Evolutionary conservation across 1,139 yeast genomes (phyloP).

Genomic region (Saccharomyces hybrid): DNA sequence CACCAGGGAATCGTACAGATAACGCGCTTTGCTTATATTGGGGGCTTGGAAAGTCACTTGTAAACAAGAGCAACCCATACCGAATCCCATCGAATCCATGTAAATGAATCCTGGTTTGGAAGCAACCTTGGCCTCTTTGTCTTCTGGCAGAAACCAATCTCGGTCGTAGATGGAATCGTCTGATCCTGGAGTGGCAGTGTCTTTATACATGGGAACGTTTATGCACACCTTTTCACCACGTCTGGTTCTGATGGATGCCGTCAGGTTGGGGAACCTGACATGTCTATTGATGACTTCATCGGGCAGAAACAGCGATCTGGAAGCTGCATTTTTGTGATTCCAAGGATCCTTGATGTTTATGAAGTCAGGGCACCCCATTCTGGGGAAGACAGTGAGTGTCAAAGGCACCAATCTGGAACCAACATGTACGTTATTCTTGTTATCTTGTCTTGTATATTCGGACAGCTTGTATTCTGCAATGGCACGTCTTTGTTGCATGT

Average conservation of each 20-base stretch:
- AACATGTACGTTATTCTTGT: conserved; percentile 33
- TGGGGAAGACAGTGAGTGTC: conserved; percentile 76
- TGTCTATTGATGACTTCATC: conserved; percentile 94
- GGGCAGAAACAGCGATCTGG: conserved; percentile 82
- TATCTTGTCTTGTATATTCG: conserved; percentile 15
- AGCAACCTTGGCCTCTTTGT: conserved; percentile 62
- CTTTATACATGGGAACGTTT: conserved; percentile 79
- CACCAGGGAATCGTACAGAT: conserved; percentile 76
- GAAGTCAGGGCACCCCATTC: conserved; percentile 74
- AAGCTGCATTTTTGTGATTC: conserved; percentile 42
- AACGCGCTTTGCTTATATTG: conserved; percentile 63
- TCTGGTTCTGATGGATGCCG: conserved; percentile 85
- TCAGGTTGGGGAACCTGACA: conserved; percentile 88
- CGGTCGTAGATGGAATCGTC: conserved; percentile 63
- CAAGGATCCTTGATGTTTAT: conserved; percentile 62
- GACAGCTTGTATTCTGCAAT: conserved; percentile 56
- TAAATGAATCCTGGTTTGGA: conserved; percentile 77
- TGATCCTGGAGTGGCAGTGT: conserved; percentile 51
- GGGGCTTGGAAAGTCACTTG: conserved; percentile 92
- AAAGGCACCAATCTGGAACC: conserved; percentile 40
- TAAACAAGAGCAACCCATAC: conserved; percentile 95
- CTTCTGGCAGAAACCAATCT: conserved; percentile 56
- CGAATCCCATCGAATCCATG: conserved; percentile 98
- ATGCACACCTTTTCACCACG: conserved; percentile 88
- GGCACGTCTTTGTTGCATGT: conserved; percentile 64